Base-by-base conservation (phyloP, 257 asterid genomes). In the Lavandula angustifolia region DNA sequence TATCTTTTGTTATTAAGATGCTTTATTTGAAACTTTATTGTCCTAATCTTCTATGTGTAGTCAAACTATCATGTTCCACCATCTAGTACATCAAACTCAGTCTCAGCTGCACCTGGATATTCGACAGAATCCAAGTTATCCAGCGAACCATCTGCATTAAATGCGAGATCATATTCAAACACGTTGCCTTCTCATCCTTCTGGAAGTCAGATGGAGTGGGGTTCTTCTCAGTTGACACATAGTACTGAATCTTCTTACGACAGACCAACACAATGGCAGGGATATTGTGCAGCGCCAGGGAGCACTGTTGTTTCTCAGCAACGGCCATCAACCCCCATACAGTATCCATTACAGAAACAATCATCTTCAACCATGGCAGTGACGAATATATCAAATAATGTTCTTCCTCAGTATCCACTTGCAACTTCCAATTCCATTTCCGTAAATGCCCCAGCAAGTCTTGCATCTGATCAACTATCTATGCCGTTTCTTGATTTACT, bases 71-170 rank as follows among this genome's bases (percentile, higher is more conserved):
- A 60, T 48, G 54, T 70, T 46, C 83, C 74, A 18, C 67, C 77
- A 17, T 60, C 87, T 56, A 80, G 70, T 72, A 61, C 83, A 40
- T 73, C 81, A 14, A 79, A 68, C 59, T 56, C 80, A 46, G 57
- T 56, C 53, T 55, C 82, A 66, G 67, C 72, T 64, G 64, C 53
- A 34, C 78, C 77, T 63, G 86, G 82, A 69, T 72, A 88, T 64
- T 66, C 58, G 12, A 16, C 78, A 59, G 86, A 71, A 64, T 69
- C 50, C 54, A 70, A 78, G 64, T 60, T 79, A 55, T 66, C 68
- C 61, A 42, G 73, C 34, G 87, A 78, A 43, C 62, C 83, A 12
- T 50, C 85, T 69, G 70, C 75, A 9, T 48, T 68, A 55, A 78
- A 74, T 60, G 52, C 60, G 46, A 74, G 62, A 69, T 59, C 82